phyloP scores from a whole-genome alignment of 1,284 basidiomycete species.

The Austroboletus niveus region DNA sequence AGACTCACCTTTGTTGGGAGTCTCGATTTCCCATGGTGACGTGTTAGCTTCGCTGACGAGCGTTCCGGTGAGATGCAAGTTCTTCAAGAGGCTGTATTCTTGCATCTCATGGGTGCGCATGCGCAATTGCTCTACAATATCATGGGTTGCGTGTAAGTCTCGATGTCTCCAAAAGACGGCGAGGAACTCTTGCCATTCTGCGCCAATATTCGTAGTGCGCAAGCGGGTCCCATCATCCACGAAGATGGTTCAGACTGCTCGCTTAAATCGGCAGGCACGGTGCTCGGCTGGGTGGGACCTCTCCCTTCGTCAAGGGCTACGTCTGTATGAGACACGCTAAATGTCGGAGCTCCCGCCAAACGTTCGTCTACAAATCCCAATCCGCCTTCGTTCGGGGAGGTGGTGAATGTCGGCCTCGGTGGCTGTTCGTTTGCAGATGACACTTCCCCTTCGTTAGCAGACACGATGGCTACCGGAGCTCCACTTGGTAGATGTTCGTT shows the following conservation, averaged over 20 bases:
- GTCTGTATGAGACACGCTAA: no score
- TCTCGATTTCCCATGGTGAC: constrained; percentile 5
- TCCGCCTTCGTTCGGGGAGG: neutral
- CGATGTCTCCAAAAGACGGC: neutral
- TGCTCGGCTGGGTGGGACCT: no score
- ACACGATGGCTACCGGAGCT: no score
- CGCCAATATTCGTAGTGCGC: constrained; percentile 11
- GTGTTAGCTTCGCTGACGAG: constrained; percentile 6
- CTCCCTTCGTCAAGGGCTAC: no score
- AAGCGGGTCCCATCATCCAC: constrained; percentile 16
- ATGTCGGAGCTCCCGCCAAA: no score
- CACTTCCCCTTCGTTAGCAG: neutral
- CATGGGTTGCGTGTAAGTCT: neutral
- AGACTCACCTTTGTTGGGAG: constrained; percentile 6
- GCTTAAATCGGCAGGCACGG: no score
- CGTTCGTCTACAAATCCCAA: neutral
- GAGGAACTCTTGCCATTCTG: constrained; percentile 3
- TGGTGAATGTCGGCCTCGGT: no score
- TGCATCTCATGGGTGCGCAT: neutral
- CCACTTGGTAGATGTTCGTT: neutral
- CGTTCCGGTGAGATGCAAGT: constrained; percentile 4
- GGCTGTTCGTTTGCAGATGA: neutral
- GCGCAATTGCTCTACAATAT: constrained; percentile 3
- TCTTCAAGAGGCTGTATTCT: constrained; percentile 6
- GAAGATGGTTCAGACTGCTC: neutral